Evolutionary conservation across 495 filamentous ascomycete genomes (phyloP), one percentile per base, ranked within the genome.

Genomic region (Hypoxylon crocopeplum): DNA sequence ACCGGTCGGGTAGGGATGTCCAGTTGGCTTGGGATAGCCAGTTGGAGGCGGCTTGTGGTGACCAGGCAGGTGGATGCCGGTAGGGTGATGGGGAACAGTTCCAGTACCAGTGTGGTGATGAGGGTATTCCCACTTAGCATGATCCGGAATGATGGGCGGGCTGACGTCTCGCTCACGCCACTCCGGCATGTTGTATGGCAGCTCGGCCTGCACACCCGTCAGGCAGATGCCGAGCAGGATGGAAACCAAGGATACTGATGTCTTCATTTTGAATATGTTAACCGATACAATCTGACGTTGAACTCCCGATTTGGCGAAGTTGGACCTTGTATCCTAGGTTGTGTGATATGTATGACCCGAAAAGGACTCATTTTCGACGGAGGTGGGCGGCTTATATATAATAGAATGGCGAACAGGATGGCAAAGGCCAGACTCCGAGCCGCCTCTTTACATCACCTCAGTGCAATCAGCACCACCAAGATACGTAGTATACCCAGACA

Each of bases 141-240:
- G 40, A 7, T 45, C 40, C 8, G 29, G 39, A 11, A 54, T 7
- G 1, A 37, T 36, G 20, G 50, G 50, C 11, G 40, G 30, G 5
- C 38, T 36, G 21, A 19, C 40, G 11, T 22, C 27, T 17, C 53
- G 44, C 34, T 34, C 41, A 64, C 56, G 38, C 32, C 22, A 34
- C 25, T 48, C 32, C 10, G 47, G 47, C 12, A 51, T 34, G 7
- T 34, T 48, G 39, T 48, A 67, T 3, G 64, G 64, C 0, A 66
- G 40, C 5, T 56, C 49, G 21, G 66, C 66, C 25, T 56, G 38
- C 19, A 56, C 66, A 29, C 56, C 49, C 8, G 62, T 48, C 3
- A 66, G 34, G 49, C 61, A 61, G 49, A 68, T 12, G 33, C 56
- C 41, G 8, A 66, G 12, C n/a, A 63, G 8, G 37, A 56, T 15